Percentiles rank a stretch among this genome's conserved stretches.
Evolutionary conservation across 2,329 filamentous ascomycete species (phyloP).

Genomic region (Botrytis hyacinthi): DNA sequence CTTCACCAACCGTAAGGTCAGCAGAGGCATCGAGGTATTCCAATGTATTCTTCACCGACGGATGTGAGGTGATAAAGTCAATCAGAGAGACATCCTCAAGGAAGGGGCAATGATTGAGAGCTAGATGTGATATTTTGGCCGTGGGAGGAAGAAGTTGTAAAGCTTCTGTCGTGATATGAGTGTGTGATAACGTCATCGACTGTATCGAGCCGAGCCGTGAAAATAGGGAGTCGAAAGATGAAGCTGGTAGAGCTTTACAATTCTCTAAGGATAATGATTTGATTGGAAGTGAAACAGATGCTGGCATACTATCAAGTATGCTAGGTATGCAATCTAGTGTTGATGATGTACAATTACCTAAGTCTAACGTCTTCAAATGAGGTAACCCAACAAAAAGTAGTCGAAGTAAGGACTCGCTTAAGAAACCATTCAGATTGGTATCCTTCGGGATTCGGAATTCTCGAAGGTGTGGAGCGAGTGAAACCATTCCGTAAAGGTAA

Average conservation of each 20-base stretch:
- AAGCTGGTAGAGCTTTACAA: background rate
- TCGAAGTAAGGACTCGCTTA: constrained; percentile 38
- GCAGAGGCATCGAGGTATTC: constrained; percentile 3
- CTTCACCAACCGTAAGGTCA: background rate
- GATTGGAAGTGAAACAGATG: background rate
- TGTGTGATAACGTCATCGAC: constrained; percentile 55
- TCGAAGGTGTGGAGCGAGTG: constrained; percentile 50
- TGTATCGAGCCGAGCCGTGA: constrained; percentile 14
- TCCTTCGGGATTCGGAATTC: constrained; percentile 60
- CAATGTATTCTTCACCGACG: constrained; percentile 14
- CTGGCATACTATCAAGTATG: background rate
- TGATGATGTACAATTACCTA: constrained; percentile 18
- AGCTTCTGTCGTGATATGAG: constrained; percentile 67
- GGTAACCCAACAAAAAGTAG: constrained; percentile 41
- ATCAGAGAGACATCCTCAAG: constrained; percentile 65
- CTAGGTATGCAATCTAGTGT: constrained; percentile 2
- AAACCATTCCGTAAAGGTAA: constrained; percentile 12
- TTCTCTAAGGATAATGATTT: constrained; percentile 18
- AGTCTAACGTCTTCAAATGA: constrained; percentile 16
- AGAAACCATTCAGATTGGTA: constrained; percentile 44
- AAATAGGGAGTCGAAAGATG: constrained; percentile 11
- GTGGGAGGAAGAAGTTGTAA: constrained; percentile 65
- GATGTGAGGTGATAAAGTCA: constrained; percentile 64
- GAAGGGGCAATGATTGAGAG: constrained; percentile 69
- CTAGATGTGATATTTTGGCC: constrained; percentile 70